Evolutionary conservation across 208 protist genomes (phyloP), one percentile per base, ranked within the genome.

Genomic region (Wallacemonas sp.): DNA sequence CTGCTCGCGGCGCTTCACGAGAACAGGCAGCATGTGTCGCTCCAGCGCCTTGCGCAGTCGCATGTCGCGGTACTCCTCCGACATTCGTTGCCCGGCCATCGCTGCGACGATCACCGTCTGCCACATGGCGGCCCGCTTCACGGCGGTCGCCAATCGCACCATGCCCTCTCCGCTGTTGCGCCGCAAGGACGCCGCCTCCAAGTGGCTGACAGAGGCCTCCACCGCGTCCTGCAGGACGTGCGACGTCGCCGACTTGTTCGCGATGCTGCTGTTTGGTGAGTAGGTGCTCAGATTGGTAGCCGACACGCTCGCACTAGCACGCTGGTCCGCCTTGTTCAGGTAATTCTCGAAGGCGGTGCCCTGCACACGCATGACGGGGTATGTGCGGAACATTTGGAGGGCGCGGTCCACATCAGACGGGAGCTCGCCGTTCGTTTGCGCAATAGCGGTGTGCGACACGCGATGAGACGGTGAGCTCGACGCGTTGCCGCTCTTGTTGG

Each of bases 71-170:
- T 83, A 93, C 26, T 54, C 36, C 24, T 82, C 52, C 29, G 63
- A 57, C 85, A 88, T 78, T 1, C 60, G 48, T 2, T 60, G 30
- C 27, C 87, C 72, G 0, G 72, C 69, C 2, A 90, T 56, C 30
- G 67, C 72, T 16, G 74, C 70, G 1, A 75, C 63, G 24, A 93
- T 65, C 14, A 90, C 63, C 17, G 76, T 68, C 68, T 85, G 70
- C 87, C 90, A 96, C 85, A 93, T 93, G 46, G 76, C 74, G 43
- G 78, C 87, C 1, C 87, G 76, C 76, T 96, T 96, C 61, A 96
- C 62, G 17, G 72, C 62, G 26, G 73, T 46, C 4, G 86, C 86
- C 49, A 85, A 23, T 14, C 60, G 61, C 38, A 92, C 72, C 68
- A 88, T 86, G 61, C 54, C 76, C 17, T 72, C 71, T 11, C 60